These are phyloP conservation scores for Olyra latifolia DNA, from an alignment of 176 grass and related monocot genomes.

Conservation along the genomic window DNA sequence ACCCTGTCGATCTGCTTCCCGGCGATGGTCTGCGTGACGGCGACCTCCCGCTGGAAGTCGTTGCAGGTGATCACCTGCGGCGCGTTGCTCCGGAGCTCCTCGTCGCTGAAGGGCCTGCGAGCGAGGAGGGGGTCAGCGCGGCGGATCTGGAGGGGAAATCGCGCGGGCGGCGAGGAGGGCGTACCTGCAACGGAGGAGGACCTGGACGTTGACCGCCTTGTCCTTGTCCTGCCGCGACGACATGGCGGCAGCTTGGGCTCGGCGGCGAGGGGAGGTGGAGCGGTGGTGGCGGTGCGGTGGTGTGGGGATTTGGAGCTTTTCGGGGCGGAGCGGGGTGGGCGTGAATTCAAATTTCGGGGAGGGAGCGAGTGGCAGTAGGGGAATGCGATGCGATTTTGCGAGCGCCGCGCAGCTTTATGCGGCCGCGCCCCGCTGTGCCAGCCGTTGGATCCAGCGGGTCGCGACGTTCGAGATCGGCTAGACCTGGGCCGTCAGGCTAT, in stretches of 20 bases:
- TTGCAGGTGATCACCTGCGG: slow-evolving; percentile 96
- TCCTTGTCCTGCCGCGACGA: slow-evolving; percentile 94
- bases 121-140: background rate
- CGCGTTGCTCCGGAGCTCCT: slow-evolving; percentile 82
- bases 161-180: background rate
- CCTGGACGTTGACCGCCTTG: slow-evolving; percentile 97
- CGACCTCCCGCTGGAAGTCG: slow-evolving; percentile 88
- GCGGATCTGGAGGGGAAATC: slow-evolving; percentile 22
- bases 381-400: no score
- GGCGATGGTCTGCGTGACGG: slow-evolving; percentile 85
- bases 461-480: background rate
- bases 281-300: background rate
- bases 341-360: slow-evolving; percentile 40
- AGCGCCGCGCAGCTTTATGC: background rate
- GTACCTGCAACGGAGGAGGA: slow-evolving; percentile 95
- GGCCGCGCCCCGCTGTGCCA: background rate
- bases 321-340: background rate
- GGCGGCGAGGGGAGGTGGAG: background rate
- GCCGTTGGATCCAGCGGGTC: slow-evolving; percentile 6
- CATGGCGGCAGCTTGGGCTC: slow-evolving; percentile 36
- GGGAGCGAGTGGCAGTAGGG: no score
- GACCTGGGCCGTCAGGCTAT: background rate
- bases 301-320: background rate
- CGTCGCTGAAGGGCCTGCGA: slow-evolving; percentile 80
- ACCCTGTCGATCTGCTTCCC: slow-evolving; percentile 83